Evolutionary conservation across 2,329 filamentous ascomycete species (phyloP), one percentile per base, ranked within the genome.

Genomic region (Aspergillus fischeri): DNA sequence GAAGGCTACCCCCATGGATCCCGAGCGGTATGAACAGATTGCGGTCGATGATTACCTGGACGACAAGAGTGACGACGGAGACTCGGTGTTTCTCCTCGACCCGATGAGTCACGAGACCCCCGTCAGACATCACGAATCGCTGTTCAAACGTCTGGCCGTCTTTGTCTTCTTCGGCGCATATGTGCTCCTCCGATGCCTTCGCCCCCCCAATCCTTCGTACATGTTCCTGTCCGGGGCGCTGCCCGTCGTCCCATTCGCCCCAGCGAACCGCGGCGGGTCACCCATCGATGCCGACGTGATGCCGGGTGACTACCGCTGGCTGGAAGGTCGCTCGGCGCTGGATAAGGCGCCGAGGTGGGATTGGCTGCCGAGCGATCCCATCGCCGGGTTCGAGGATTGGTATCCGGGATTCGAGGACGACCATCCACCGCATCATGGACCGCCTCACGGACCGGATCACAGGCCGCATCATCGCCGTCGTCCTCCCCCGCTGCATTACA

Each of bases 321-420:
- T 69, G 52, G 61, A 70, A 10, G 53, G 49, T 8, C 55, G 51
- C 1, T 59, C 64, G 3, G 54, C 67, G 21, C 51, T 70, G 47
- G 27, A 56, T 27, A 55, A 57, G 2, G 56, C 64, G 3, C 66
- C 67, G 0, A 44, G 42, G 0, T 69, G 65, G 58, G 50, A 59
- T 24, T 71, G 69, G 68, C 60, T 71, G 54, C 63, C 68, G 5
- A 52, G 63, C 24, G 55, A 61, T 7, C 58, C 58, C 0, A 47
- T 65, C 1, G 59, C 58, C 9, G 68, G 69, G 4, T 71, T 71
- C 38, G 61, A 62, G 20, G 69, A 71, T 49, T 71, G 65, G 62
- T 58, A 60, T 61, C 51, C 62, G n/a, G 49, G 28, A 5, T 44
- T 54, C 10, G 49, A 63, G 32, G 41, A 53, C 9, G 42, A 58